Evolutionary conservation across 768 basidiomycete genomes (phyloP), one percentile per base, ranked within the genome.

Genomic region (Suillus discolor): DNA sequence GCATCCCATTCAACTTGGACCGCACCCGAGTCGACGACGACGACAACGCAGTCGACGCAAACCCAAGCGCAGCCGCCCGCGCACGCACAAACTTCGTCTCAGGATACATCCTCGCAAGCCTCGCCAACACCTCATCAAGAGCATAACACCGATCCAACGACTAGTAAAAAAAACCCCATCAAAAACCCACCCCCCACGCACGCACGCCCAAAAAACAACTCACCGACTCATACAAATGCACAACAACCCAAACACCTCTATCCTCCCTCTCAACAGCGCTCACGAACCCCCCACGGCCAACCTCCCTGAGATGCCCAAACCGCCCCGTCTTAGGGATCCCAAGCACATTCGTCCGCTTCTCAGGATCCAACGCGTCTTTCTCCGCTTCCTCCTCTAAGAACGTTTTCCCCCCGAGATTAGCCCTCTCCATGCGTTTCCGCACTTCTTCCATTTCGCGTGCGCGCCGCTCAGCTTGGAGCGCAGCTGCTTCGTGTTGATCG

Each of bases 191-290:
- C 11, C 1, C 25, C 15, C 20, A 54, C 31, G n/a, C n/a, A n/a
- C n/a, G n/a, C n/a, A n/a, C 7, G 53, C 4, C 54, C 31, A 31
- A 49, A 66, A 45, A 55, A 34, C 53, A 59, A 23, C 89, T 70
- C 76, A 93, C 93, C 59, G 91, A 81, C 70, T 93, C 90, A 71
- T 93, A 95, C 7, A 95, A 81, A 75, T 95, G 93, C 25, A 95
- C 81, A n/a, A 94, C 87, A 13, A 95, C 91, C 90, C 91, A 94
- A 16, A 88, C 83, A 1, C 84, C 85, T 57, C 77, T 80, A 39
- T 85, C 86, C 74, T 93, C 93, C 39, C 84, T 79, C 74, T 94
- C 93, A 2, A 95, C 86, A 1, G 93, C 91, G 61, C 81, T 77
- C 64, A 95, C 81, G 71, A 89, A 95, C 25, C 90, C 90, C 63